Conservation (phyloP, 371 early-diverging fungal species). For the Rhizopus delemar region DNA sequence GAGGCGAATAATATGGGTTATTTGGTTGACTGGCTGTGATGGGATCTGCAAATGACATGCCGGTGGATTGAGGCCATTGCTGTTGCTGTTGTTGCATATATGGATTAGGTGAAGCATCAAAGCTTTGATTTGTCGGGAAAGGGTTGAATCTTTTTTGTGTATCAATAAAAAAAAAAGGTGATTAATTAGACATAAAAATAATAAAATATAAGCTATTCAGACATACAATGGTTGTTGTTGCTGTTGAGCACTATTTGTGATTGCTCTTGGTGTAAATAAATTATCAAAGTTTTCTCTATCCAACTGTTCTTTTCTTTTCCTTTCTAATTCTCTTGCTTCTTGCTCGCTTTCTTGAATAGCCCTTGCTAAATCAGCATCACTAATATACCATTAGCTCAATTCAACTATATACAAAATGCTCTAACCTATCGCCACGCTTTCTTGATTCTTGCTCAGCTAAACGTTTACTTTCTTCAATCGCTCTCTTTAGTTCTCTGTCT, state of each 20-base stretch:
- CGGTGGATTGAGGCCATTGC: conserved; percentile 47
- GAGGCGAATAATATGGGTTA: conserved; percentile 14
- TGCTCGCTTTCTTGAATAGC: conserved; percentile 27
- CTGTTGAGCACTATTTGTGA: conserved; percentile 5
- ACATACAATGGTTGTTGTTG: neutral
- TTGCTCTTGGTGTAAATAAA: conserved; percentile 21
- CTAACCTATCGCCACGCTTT: conserved; percentile 36
- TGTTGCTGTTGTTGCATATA: conserved; percentile 58
- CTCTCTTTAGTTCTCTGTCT: conserved; percentile 78
- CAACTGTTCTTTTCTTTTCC: conserved; percentile 11
- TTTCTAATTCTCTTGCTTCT: conserved; percentile 27
- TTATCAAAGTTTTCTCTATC: conserved; percentile 42
- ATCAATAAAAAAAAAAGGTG: neutral
- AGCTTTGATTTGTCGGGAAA: conserved; percentile 27
- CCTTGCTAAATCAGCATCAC: conserved; percentile 38
- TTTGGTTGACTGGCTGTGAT: conserved; percentile 29
- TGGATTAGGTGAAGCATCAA: conserved; percentile 31
- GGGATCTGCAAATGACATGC: conserved; percentile 35
- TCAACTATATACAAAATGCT: neutral
- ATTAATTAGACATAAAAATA: neutral
- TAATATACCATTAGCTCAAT: conserved; percentile 2
- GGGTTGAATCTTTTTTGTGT: conserved; percentile 11
- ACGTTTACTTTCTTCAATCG: conserved; percentile 83
- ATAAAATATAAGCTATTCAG: neutral
- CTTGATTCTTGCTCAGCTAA: conserved; percentile 63